Conservation (phyloP, 805 yeast species). For the Groenewaldozyma tartarivorans region DNA sequence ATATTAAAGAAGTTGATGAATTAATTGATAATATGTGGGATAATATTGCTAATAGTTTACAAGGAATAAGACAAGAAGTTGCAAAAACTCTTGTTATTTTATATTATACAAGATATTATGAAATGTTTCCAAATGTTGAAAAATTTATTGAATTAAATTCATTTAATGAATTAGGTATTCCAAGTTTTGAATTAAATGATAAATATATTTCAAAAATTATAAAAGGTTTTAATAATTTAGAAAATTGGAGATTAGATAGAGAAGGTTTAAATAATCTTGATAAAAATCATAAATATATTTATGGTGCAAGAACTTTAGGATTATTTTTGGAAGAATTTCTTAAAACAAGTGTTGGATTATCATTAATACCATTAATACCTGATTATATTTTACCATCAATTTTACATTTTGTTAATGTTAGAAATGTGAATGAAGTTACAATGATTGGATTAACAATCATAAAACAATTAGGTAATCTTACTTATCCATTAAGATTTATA, state of each 20-base stretch:
- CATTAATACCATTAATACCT: conserved; percentile 43
- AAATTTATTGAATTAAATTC: conserved; percentile 33
- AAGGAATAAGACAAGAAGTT: conserved; percentile 58
- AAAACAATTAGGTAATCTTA: conserved; percentile 37
- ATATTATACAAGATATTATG: conserved; percentile 34
- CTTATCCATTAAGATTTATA: conserved; percentile 36
- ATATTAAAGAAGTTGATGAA: conserved; percentile 29
- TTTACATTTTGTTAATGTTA: conserved; percentile 50
- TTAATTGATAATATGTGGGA: conserved; percentile 37
- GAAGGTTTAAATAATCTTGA: conserved; percentile 34
- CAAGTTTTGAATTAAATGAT: conserved; percentile 22
- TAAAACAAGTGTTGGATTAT: conserved; percentile 42
- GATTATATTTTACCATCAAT: conserved; percentile 59
- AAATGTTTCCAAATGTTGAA: conserved; percentile 32
- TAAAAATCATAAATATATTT: conserved; percentile 41
- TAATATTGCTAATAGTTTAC: conserved; percentile 54
- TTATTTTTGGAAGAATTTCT: conserved; percentile 49
- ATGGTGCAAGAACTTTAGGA: conserved; percentile 54
- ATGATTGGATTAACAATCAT: conserved; percentile 38
- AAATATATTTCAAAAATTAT: conserved; percentile 32
- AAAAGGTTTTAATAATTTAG: conserved; percentile 37
- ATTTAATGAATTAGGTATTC: conserved; percentile 27
- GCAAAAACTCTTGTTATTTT: conserved; percentile 49
- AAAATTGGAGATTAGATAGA: conserved; percentile 27
- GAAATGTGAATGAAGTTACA: conserved; percentile 63